A percentile compares a stretch with the other conserved stretches of the same genome.
Conservation (phyloP, 805 yeast genomes). For the Saturnispora ahearnii region DNA sequence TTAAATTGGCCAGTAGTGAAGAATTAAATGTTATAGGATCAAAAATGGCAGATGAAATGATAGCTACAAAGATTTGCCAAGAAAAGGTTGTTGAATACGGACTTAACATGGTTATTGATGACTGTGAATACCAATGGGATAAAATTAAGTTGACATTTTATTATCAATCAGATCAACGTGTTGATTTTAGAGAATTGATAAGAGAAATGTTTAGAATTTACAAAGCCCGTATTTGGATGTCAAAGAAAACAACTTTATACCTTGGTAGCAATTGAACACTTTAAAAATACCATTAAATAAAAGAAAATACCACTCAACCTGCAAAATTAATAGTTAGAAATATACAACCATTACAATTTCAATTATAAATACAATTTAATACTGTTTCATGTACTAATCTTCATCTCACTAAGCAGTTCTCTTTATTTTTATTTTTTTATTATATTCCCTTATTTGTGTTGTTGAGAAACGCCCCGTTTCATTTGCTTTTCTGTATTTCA, state of each 20-base stretch:
- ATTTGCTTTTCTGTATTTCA: not conserved
- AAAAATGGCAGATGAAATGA: constrained; percentile 61
- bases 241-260: constrained; percentile 26
- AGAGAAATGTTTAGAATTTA: constrained; percentile 65
- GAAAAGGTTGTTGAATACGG: constrained; percentile 44
- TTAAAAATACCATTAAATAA: not conserved
- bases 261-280: not conserved
- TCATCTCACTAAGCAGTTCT: not conserved
- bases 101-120: constrained; percentile 52
- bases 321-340: not conserved
- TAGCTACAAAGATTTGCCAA: constrained; percentile 54
- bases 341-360: not conserved
- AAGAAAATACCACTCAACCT: not conserved
- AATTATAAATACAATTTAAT: too few species aligned
- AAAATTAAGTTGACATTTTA: constrained; percentile 72
- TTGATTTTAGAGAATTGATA: constrained; percentile 71
- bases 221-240: constrained; percentile 85
- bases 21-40: constrained; percentile 51
- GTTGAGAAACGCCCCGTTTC: not conserved
- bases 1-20: constrained; percentile 51
- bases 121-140: constrained; percentile 83
- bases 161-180: constrained; percentile 51
- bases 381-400: not conserved
- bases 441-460: not conserved
- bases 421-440: not conserved